These are phyloP conservation scores for Hypoxylon subgilvum DNA, from an alignment of 495 filamentous ascomycete species.

Conservation along the genomic window DNA sequence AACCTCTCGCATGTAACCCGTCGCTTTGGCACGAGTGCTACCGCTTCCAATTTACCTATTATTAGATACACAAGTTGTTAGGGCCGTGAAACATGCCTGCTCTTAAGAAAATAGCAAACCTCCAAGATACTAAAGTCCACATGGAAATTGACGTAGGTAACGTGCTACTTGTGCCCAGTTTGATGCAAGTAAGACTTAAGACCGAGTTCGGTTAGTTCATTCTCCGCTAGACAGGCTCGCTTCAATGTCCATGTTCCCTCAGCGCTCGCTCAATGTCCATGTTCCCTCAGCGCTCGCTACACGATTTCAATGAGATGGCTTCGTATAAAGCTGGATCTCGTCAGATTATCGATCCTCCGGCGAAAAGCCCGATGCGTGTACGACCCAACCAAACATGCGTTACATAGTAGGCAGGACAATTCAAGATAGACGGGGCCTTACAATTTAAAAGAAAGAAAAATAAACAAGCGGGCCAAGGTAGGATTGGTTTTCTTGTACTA, in stretches of 20 bases:
- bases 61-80: conserved; percentile 1
- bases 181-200: conserved; percentile 14
- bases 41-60: not conserved
- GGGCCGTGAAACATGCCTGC: not conserved
- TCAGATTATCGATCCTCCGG: conserved; percentile 23
- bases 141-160: conserved; percentile 5
- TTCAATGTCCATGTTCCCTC: conserved; percentile 10
- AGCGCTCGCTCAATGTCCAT: not conserved
- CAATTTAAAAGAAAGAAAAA: no score
- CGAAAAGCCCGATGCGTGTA: conserved; percentile 29
- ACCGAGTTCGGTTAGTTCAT: conserved; percentile 3
- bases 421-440: no score
- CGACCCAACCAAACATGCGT: conserved; percentile 7
- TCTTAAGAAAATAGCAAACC: conserved; percentile 2
- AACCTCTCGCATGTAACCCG: not conserved
- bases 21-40: not conserved
- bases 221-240: not conserved
- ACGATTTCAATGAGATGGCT: conserved; percentile 1
- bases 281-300: conserved; percentile 4
- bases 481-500: no score
- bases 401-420: no score
- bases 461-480: no score
- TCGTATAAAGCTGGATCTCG: conserved; percentile 11
- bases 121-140: not conserved
- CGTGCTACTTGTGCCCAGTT: no score